These are phyloP conservation scores for Talaromyces sp. DNA, from an alignment of 2,329 filamentous ascomycete species.

Conservation along the genomic window DNA sequence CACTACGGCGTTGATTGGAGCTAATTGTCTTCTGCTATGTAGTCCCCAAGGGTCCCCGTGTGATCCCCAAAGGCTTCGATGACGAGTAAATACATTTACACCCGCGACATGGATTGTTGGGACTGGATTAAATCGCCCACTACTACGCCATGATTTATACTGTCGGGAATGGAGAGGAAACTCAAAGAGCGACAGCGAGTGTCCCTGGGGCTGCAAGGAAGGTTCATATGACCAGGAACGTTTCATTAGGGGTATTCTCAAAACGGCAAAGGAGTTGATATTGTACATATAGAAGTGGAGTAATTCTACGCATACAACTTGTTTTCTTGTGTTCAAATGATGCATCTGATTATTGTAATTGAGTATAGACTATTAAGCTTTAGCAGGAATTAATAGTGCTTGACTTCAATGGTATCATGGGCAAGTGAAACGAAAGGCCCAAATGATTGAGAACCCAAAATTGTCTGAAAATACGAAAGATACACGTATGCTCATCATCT, in stretches of 20 bases:
- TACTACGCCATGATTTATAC: background rate
- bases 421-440: background rate
- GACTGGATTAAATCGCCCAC: background rate
- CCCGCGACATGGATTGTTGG: background rate
- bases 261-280: slow-evolving; percentile 9
- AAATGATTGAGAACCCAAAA: background rate
- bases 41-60: slow-evolving; percentile 48
- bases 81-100: slow-evolving; percentile 31
- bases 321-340: slow-evolving; percentile 2
- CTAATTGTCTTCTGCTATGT: background rate
- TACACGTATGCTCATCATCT: background rate
- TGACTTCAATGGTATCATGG: background rate
- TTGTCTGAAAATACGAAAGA: too few relatives aligned
- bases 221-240: background rate
- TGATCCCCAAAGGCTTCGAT: slow-evolving; percentile 47
- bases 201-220: background rate
- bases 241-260: background rate
- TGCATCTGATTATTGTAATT: background rate
- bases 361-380: background rate
- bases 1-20: background rate
- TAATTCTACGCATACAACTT: slow-evolving; percentile 5
- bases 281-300: slow-evolving; percentile 17
- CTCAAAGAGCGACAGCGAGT: background rate
- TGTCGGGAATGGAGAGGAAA: background rate
- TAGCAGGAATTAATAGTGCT: background rate